A percentile compares a stretch with the other conserved stretches of the same genome.
Conservation (phyloP, 1,284 basidiomycete species). For the Leccinum pachyderme region DNA sequence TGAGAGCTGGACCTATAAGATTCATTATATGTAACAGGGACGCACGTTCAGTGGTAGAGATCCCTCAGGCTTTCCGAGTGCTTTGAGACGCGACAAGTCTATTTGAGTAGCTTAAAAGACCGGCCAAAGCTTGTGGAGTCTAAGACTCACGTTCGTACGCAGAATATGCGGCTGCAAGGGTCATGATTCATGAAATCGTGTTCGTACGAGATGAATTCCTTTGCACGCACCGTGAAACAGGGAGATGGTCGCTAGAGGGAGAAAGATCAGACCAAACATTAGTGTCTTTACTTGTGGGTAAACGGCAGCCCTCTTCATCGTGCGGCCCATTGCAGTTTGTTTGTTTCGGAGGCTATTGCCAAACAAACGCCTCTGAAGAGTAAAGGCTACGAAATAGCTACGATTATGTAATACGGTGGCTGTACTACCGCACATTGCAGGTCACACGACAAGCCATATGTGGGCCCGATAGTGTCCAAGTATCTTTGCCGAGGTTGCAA, state of each 20-base stretch:
- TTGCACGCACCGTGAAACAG: constrained; percentile 50
- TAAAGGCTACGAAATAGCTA: no score
- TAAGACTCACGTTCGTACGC: constrained; percentile 61
- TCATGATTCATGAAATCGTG: constrained; percentile 16
- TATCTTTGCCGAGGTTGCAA: background rate
- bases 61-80: constrained; percentile 66
- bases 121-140: background rate
- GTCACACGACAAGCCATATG: background rate
- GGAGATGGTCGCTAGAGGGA: constrained; percentile 43
- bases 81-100: constrained; percentile 76
- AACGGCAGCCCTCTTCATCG: background rate
- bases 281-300: background rate
- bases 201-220: background rate
- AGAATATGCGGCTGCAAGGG: constrained; percentile 50
- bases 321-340: constrained; percentile 4
- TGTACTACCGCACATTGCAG: no score
- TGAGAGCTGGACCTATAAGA: background rate
- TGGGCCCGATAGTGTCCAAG: background rate
- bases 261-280: constrained; percentile 45
- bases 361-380: constrained; percentile 11
- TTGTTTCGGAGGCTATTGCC: constrained; percentile 16
- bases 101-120: constrained; percentile 10
- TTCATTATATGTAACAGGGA: constrained; percentile 1
- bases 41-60: constrained; percentile 62
- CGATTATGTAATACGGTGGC: no score